Percentiles rank a stretch among this genome's conserved stretches.
phyloP scores from a whole-genome alignment of 2,329 filamentous ascomycete species.

The Cladosporium sp. region DNA sequence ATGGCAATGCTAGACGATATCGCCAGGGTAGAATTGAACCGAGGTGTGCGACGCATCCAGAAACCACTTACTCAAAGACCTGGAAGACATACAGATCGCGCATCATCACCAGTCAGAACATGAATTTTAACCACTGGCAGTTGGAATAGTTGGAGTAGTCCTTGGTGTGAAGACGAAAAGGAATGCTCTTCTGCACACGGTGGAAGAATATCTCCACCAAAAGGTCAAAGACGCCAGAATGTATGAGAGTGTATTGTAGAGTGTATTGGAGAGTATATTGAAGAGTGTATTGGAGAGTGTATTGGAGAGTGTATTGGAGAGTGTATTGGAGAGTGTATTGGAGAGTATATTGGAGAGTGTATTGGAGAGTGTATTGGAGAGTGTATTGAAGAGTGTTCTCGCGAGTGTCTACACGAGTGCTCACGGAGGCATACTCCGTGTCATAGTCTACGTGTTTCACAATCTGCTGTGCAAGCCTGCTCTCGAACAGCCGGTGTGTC shows the following conservation, averaged over 20 bases:
- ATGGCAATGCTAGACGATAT: conserved; percentile 11
- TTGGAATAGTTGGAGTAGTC: conserved; percentile 2
- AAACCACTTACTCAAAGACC: conserved; percentile 2
- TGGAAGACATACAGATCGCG: conserved; percentile 9
- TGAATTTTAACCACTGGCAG: neutral
- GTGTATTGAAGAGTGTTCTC: neutral
- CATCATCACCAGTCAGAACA: neutral
- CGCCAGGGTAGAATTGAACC: conserved; percentile 1
- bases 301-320: neutral
- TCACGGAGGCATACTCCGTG: neutral
- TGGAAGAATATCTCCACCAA: conserved; percentile 9
- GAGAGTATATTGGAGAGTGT: neutral
- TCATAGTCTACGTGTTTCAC: too few species aligned
- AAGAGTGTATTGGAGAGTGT: neutral
- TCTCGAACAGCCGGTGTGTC: too few species aligned
- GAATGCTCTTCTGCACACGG: conserved; percentile 1
- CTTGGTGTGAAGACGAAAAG: neutral
- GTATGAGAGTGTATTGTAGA: neutral
- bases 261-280: neutral
- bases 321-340: neutral
- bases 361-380: neutral
- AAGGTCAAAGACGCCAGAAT: neutral
- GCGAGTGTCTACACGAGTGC: neutral
- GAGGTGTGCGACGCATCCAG: conserved; percentile 2
- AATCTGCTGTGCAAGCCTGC: neutral